Evolutionary conservation across 768 basidiomycete species (phyloP).

Genomic region (Mycena olivaceomarginata): DNA sequence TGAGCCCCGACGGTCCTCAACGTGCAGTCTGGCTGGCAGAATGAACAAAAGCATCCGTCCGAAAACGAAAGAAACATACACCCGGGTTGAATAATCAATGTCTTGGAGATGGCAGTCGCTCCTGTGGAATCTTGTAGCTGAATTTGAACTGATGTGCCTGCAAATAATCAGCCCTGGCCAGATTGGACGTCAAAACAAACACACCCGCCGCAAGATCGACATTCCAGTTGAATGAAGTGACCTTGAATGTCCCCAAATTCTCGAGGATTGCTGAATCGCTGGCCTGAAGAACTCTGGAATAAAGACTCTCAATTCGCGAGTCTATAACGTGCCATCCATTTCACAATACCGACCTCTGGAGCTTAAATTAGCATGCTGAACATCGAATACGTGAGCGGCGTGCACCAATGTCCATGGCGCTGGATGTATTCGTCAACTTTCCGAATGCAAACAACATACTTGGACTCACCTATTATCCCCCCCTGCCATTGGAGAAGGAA

Average conservation of each 20-base stretch:
- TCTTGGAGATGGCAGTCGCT: slow-evolving; percentile 12
- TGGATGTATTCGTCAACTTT: background rate
- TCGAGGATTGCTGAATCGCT: slow-evolving; percentile 16
- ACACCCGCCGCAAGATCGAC: slow-evolving; percentile 37
- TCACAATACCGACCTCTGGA: slow-evolving; percentile 20
- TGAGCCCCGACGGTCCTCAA: background rate
- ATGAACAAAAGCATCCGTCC: background rate
- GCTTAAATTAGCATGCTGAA: background rate
- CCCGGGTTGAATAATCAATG: slow-evolving; percentile 15
- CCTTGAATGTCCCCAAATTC: slow-evolving; percentile 29
- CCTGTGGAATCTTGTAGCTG: slow-evolving; percentile 27
- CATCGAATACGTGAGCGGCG: background rate
- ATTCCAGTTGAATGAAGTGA: slow-evolving; percentile 32
- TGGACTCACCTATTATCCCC: slow-evolving; percentile 22
- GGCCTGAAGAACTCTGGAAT: slow-evolving; percentile 20
- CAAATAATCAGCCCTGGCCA: background rate
- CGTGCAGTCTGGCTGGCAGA: slow-evolving; percentile 17
- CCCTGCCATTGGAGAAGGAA: slow-evolving; percentile 41
- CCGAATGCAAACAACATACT: background rate
- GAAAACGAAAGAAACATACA: background rate
- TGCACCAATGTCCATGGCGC: slow-evolving; percentile 41
- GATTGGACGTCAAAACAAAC: background rate
- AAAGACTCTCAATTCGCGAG: background rate
- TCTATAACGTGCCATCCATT: background rate
- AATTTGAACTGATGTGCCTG: slow-evolving; percentile 26